Evolutionary conservation across 1,284 basidiomycete species (phyloP).

Genomic region (Schizophyllum amplum): DNA sequence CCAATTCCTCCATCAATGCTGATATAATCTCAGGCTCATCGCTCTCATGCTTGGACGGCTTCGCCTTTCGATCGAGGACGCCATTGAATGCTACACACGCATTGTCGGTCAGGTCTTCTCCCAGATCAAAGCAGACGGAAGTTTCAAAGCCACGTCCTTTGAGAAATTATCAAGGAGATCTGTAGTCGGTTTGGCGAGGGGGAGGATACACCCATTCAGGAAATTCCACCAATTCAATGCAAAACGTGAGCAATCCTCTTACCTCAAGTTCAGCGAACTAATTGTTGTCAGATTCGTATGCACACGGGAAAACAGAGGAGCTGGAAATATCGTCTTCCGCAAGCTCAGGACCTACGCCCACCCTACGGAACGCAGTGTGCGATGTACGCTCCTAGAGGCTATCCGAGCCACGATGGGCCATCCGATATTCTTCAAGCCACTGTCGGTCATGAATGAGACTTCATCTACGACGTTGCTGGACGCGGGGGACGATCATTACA

Average conservation of each 20-base stretch:
- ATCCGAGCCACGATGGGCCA: not conserved
- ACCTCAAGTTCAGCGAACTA: not conserved
- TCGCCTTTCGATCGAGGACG: not conserved
- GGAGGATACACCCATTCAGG: not conserved
- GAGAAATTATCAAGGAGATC: not conserved
- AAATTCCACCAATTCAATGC: not conserved
- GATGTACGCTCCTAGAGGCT: not conserved
- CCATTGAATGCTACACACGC: not conserved
- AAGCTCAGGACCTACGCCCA: not conserved
- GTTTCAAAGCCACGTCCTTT: not conserved
- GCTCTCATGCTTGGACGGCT: not conserved
- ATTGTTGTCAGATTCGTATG: not conserved
- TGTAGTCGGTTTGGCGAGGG: not conserved
- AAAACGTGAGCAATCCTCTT: not conserved
- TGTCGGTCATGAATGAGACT: not conserved
- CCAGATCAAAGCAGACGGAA: not conserved
- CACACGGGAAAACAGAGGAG: not conserved
- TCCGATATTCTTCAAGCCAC: not conserved
- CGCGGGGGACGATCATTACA: not conserved
- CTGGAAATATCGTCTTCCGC: not conserved
- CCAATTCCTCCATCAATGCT: no score
- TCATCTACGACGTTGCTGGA: not conserved
- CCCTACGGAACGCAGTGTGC: not conserved
- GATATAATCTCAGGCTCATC: not conserved
- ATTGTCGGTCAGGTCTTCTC: not conserved